These are phyloP conservation scores for Stentor coeruleus DNA, from an alignment of 73 alveolate species.

Conservation along the genomic window DNA sequence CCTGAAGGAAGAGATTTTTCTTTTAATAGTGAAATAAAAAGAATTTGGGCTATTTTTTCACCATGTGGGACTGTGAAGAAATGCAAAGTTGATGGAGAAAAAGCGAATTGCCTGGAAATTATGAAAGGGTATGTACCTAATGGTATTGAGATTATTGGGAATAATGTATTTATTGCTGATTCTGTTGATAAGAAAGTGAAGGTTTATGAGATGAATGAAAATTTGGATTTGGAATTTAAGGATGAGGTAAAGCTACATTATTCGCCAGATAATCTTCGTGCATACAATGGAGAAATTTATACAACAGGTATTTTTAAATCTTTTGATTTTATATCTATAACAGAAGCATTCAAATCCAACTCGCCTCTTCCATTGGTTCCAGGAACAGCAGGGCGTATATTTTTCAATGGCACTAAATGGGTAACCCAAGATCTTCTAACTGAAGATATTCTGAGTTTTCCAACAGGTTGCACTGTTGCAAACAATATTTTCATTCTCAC, in stretches of 20 bases:
- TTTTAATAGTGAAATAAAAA: background rate
- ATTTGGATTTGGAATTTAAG: background rate
- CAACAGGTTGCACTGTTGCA: no score
- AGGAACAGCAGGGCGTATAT: no score
- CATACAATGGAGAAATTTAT: background rate
- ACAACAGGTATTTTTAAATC: background rate
- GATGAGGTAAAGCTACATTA: background rate
- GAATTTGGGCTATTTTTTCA: background rate
- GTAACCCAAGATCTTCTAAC: no score
- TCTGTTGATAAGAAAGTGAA: background rate
- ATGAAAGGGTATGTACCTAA: background rate
- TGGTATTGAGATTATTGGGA: background rate
- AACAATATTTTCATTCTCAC: no score
- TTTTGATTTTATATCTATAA: background rate
- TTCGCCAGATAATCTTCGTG: background rate
- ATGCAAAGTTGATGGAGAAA: background rate
- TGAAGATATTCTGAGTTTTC: no score
- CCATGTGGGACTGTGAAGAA: background rate
- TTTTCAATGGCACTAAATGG: no score
- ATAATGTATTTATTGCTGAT: background rate
- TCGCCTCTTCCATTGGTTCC: no score
- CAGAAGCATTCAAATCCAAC: background rate
- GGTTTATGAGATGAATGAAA: background rate
- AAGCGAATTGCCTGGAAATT: background rate
- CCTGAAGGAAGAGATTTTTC: conserved; percentile 16